Base-by-base conservation (phyloP, 371 early-diverging fungal species). In the Syncephalastrum sp. region DNA sequence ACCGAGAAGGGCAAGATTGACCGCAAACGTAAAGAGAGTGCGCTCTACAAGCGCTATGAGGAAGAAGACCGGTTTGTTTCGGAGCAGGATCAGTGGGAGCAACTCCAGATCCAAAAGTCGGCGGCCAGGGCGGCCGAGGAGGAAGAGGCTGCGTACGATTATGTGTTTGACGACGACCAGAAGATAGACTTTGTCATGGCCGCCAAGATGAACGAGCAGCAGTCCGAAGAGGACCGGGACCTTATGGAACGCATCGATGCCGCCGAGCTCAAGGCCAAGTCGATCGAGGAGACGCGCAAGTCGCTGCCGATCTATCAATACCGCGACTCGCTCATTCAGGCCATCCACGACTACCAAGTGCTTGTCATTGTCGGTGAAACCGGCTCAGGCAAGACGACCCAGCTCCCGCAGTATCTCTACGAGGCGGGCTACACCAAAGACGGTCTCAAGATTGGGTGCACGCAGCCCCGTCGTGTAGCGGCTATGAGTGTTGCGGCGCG, bases 351-450 rank as follows among this genome's bases (percentile, higher is more conserved):
- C n/a, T 84, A 82, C 63, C 96, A 92, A 65, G 90, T 95, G 0
- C 59, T 98, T 10, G 84, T 99, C 60, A 89, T 99, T 58, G 95
- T 95, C 12, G 99, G 99, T 43, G 98, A 98, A 69, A 99, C 99
- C 3, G 99, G 99, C 13, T 95, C 96, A 6, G 99, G 99, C 8
- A 99, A 99, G 69, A 99, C 99, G 0, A 99, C 99, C 5, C 99
- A 99, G 73, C 80, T 99, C 21, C 97, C 99, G 3, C 99, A 99
- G 72, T 99, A 99, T 69, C 74, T 99, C 14, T 87, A 90, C 61
- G 99, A 99, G 65, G 93, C 91, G 13, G 97, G 97, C 8, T 96
- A 91, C 60, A 91, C 93, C 29, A 88, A 91, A 42, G 81, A 79
- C 19, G 89, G 90, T 1, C 91, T 87, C 71, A 94, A 94, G 68